A percentile compares a stretch with the other conserved stretches of the same genome.
Evolutionary conservation across 805 yeast species (phyloP).

Genomic region (Starmerella vitae): DNA sequence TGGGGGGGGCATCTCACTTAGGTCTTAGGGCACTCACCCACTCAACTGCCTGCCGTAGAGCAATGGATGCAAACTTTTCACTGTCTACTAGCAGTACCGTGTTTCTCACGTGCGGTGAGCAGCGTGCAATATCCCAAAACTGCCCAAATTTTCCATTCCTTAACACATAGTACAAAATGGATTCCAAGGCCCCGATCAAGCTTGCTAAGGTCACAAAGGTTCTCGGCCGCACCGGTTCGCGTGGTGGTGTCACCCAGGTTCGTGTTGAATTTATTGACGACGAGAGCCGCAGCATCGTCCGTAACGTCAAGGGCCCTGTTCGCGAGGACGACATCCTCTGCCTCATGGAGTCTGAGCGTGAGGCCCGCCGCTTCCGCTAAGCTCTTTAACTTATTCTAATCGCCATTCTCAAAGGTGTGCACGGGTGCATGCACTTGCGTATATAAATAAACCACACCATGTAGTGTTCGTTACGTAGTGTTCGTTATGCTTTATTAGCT

Average conservation of each 20-base stretch:
- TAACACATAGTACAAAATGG: slow-evolving; percentile 23
- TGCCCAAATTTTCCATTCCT: slow-evolving; percentile 11
- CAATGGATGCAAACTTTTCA: slow-evolving; percentile 6
- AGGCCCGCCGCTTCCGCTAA: slow-evolving; percentile 53
- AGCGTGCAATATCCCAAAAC: background rate
- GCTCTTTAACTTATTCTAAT: slow-evolving; percentile 5
- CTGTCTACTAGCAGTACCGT: background rate
- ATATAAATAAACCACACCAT: no score
- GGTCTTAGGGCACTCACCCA: no score
- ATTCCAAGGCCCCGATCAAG: slow-evolving; percentile 65
- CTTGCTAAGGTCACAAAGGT: slow-evolving; percentile 99
- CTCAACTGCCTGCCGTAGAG: no score
- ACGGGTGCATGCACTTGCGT: no score
- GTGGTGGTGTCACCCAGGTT: slow-evolving; percentile 99
- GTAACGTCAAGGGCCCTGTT: slow-evolving; percentile 97
- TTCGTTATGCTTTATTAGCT: no score
- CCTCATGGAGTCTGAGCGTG: slow-evolving; percentile 99
- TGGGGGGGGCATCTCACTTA: no score
- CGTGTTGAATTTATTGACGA: slow-evolving; percentile 95
- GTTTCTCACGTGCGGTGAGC: slow-evolving; percentile 1
- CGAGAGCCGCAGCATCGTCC: slow-evolving; percentile 87
- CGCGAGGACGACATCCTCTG: slow-evolving; percentile 97
- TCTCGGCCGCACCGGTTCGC: slow-evolving; percentile 99
- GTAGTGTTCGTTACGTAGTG: no score
- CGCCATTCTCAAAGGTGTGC: no score